phyloP scores from a whole-genome alignment of 257 asterid genomes.

The Solanum paucissectum region DNA sequence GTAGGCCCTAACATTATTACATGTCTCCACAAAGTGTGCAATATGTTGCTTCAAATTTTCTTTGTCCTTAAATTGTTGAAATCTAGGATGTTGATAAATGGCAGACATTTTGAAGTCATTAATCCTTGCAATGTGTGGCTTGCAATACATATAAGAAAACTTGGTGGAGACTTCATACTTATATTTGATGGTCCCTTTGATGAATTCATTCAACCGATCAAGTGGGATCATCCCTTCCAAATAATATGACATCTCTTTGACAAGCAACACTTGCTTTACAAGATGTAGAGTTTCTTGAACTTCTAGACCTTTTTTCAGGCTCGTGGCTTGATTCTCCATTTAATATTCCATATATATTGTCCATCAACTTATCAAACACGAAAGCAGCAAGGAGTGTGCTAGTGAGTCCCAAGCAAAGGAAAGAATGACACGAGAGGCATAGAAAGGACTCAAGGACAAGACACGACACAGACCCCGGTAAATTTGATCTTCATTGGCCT shows the following conservation, averaged over 20 bases:
- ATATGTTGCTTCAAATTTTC: background rate
- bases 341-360: background rate
- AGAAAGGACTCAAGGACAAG: too few species aligned
- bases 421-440: too few species aligned
- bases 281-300: background rate
- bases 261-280: background rate
- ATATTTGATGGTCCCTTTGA: background rate
- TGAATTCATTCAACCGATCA: background rate
- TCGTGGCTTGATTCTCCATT: background rate
- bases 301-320: too few species aligned
- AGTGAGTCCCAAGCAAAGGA: too few species aligned
- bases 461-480: too few species aligned
- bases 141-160: too few species aligned
- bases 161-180: background rate
- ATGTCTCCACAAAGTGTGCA: background rate
- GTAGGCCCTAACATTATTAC: too few species aligned
- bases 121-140: background rate
- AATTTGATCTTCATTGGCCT: too few species aligned
- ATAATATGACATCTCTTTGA: background rate
- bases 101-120: background rate
- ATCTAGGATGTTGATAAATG: background rate
- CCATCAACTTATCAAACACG: background rate
- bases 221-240: background rate
- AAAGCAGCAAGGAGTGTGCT: too few species aligned
- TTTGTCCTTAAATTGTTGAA: background rate